Evolutionary conservation across 345 rosid genomes (phyloP), one percentile per base, ranked within the genome.

Genomic region (Populus pruinosa): DNA sequence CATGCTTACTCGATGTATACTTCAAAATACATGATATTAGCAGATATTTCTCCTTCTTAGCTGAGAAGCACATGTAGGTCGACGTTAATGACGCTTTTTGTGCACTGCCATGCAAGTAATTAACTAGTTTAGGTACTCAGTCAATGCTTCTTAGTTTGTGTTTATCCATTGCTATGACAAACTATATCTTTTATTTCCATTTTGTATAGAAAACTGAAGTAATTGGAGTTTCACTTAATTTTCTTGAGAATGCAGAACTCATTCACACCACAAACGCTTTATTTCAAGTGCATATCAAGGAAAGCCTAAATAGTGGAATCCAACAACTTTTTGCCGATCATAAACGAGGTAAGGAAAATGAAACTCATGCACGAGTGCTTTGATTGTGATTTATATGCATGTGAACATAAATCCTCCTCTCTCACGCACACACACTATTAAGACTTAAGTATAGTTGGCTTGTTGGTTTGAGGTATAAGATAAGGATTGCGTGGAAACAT

Each of bases 61-160:
- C 74, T 53, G 82, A 75, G 76, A 79, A 78, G 77, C 63, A 64
- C 82, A 63, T 39, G 16, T 36, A 81, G 83, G 20, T 66, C 12
- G 47, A 81, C 44, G 83, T 84, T 67, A 4, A 33, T 33, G 74
- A 76, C 81, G 1, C n/a, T 84, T 81, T 67, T 76, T 72, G 80
- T 79, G 80, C 80, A 71, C 77, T 66, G 36, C 68, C 75, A 79
- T 84, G 82, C 83, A 84, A 76, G 75, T 74, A 73, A 72, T 27
- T 70, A 47, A 3, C 47, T 33, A 31, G 21, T 20, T 20, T 35
- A 3, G 14, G 47, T 10, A 43, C 47, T 43, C 47, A 43, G 14
- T 43, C 47, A 25, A n/a, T n/a, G 25, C 63, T 9, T n/a, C 1
- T 3, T 3, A 11, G 13, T 56, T 56, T 23, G 63, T 59, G 63